A percentile compares a stretch with the other conserved stretches of the same genome.
Evolutionary conservation across 805 yeast genomes (phyloP).

Genomic region (Kodamaea restingae): DNA sequence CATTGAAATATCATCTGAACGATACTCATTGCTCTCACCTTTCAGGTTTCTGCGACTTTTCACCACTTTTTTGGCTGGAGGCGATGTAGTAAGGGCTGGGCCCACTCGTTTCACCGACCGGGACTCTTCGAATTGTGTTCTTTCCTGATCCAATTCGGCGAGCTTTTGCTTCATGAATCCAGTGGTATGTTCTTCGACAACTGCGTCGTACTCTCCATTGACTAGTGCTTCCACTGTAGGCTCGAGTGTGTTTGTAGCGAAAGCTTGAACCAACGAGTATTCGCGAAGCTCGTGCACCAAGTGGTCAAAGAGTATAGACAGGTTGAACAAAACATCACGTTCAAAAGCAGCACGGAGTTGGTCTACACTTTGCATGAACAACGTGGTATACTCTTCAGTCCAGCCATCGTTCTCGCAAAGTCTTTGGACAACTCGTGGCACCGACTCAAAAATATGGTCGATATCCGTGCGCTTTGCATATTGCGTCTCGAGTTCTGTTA

Average conservation of each 20-base stretch:
- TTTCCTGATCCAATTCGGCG: slow-evolving; percentile 11
- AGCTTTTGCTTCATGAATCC: slow-evolving; percentile 24
- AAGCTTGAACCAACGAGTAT: background rate
- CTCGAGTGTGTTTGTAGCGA: background rate
- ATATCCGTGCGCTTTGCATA: slow-evolving; percentile 48
- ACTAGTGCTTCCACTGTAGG: slow-evolving; percentile 19
- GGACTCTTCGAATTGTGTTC: background rate
- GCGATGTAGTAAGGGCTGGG: background rate
- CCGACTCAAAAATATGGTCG: slow-evolving; percentile 49
- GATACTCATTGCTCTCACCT: slow-evolving; percentile 1
- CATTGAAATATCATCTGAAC: slow-evolving; percentile 7
- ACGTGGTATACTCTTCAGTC: slow-evolving; percentile 41
- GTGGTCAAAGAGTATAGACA: slow-evolving; percentile 55
- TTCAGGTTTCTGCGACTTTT: slow-evolving; percentile 7
- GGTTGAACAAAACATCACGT: slow-evolving; percentile 50
- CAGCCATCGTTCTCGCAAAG: slow-evolving; percentile 55
- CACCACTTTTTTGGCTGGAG: slow-evolving; percentile 9
- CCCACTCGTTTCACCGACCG: background rate
- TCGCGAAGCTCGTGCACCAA: slow-evolving; percentile 25
- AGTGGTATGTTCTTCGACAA: slow-evolving; percentile 28
- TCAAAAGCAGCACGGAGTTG: slow-evolving; percentile 47
- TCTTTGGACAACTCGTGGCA: slow-evolving; percentile 42
- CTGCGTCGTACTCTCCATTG: slow-evolving; percentile 34
- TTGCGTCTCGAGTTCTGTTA: slow-evolving; percentile 48
- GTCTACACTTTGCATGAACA: slow-evolving; percentile 39